Conservation (phyloP, 805 yeast species). For the Cyberlindnera saturnus region DNA sequence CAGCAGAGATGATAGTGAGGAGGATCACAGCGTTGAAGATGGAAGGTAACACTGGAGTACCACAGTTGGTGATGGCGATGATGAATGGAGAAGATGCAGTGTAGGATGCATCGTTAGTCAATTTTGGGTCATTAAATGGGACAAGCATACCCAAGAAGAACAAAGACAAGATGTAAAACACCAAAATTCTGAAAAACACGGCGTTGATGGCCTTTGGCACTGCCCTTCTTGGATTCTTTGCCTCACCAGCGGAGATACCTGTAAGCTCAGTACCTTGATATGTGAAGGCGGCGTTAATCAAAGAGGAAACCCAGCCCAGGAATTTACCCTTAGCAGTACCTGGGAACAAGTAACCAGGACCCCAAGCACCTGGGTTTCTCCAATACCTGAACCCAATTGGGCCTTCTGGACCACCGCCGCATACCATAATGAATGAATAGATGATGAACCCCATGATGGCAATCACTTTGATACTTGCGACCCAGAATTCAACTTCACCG, state of each 20-base stretch:
- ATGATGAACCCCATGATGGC: conserved; percentile 69
- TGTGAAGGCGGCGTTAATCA: conserved; percentile 73
- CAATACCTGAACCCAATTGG: conserved; percentile 77
- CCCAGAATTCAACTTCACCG: conserved; percentile 76
- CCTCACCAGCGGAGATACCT: conserved; percentile 73
- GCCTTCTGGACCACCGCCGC: conserved; percentile 66
- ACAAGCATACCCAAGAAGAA: conserved; percentile 67
- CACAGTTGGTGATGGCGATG: conserved; percentile 63
- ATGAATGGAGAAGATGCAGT: conserved; percentile 64
- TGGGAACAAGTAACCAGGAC: conserved; percentile 50
- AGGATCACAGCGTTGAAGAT: conserved; percentile 70
- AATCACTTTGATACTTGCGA: conserved; percentile 58
- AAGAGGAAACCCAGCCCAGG: conserved; percentile 63
- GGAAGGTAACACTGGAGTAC: conserved; percentile 59
- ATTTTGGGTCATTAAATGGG: conserved; percentile 58
- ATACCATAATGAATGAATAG: conserved; percentile 63
- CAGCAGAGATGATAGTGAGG: conserved; percentile 68
- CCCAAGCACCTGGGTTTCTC: conserved; percentile 77
- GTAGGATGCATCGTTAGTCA: conserved; percentile 31
- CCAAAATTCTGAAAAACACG: conserved; percentile 57
- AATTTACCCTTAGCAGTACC: conserved; percentile 50
- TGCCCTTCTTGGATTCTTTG: conserved; percentile 61
- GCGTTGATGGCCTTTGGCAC: conserved; percentile 70
- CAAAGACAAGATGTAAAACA: conserved; percentile 60
- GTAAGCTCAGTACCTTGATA: conserved; percentile 76